Evolutionary conservation across 2,329 filamentous ascomycete species (phyloP), one percentile per base, ranked within the genome.

Genomic region (Phialophora expanda): DNA sequence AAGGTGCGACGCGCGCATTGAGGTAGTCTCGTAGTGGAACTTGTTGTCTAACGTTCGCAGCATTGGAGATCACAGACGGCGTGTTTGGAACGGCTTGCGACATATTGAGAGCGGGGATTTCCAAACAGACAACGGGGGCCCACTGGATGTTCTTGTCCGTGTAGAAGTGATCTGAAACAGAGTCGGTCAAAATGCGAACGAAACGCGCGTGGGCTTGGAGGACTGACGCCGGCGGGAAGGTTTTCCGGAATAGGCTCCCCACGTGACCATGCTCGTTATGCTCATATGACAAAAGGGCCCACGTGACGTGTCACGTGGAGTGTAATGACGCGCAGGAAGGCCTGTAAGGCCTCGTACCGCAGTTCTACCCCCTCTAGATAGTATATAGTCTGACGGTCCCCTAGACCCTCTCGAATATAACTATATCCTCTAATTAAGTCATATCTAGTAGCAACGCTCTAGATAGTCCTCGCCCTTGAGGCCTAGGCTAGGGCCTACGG

Each of bases 11-110:
- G 48, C 70, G 56, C 9, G 65, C 63, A 32, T 73, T 73, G 32
- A 73, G 59, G 53, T 71, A 73, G 58, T 73, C 70, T 53, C 71
- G 61, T 28, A 73, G 54, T 38, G 70, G 69, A 26, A 73, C 70
- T 59, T 71, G 67, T 32, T 68, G 70, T 62, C 58, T 69, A 24
- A 54, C 55, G n/a, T 46, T 62, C 17, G 60, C 61, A n/a, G 65
- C 38, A 20, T 68, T 70, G 14, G 66, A 62, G 12, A 67, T 58
- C 20, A 70, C 59, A 32, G 65, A 64, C 28, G 70, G 70, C 14
- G 53, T 48, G 34, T 56, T 64, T 24, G 58, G 62, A 8, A 54
- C 44, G 30, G 69, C 20, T 22, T 70, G 66, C 24, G 70, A 68
- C 70, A 72, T 71, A 14, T 2, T 51, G 50, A 48, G 26, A 20